Conservation (phyloP, 257 asterid species). For the Mentha longifolia region DNA sequence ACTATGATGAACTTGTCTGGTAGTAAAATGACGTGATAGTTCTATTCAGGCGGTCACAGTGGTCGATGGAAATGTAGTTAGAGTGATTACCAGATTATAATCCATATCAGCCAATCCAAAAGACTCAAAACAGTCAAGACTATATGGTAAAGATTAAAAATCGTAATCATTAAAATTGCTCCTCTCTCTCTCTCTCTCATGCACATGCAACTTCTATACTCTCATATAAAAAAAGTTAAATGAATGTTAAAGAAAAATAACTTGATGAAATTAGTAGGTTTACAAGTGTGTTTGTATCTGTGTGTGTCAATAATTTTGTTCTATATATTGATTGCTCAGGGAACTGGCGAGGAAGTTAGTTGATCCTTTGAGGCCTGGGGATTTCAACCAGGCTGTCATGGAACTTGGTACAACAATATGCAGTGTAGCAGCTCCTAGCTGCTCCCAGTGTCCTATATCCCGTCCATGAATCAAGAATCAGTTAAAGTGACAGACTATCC, state of each 20-base stretch:
- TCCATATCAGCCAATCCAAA: slow-evolving; percentile 92
- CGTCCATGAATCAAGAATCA: slow-evolving; percentile 50
- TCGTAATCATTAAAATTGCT: slow-evolving; percentile 14
- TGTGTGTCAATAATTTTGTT: background rate
- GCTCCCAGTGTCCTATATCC: slow-evolving; percentile 80
- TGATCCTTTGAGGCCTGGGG: slow-evolving; percentile 91
- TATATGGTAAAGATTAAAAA: slow-evolving; percentile 69
- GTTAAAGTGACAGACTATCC: slow-evolving; percentile 86
- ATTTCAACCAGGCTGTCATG: slow-evolving; percentile 96
- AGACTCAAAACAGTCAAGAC: slow-evolving; percentile 62
- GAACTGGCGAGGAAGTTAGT: slow-evolving; percentile 79
- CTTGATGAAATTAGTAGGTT: slow-evolving; percentile 18
- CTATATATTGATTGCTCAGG: slow-evolving; percentile 49
- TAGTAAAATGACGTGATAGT: slow-evolving; percentile 28
- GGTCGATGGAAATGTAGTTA: slow-evolving; percentile 93
- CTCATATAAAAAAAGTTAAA: background rate
- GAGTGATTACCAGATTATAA: slow-evolving; percentile 86
- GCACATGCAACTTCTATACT: background rate
- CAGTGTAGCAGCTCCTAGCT: slow-evolving; percentile 60
- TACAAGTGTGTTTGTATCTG: slow-evolving; percentile 4
- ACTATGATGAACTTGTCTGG: slow-evolving; percentile 6
- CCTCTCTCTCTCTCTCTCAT: background rate
- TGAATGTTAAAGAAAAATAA: background rate
- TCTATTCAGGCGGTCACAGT: slow-evolving; percentile 82
- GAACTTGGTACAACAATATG: slow-evolving; percentile 98